Conservation (phyloP, 75 land plant species). For the Adiantum capillusveneris region DNA sequence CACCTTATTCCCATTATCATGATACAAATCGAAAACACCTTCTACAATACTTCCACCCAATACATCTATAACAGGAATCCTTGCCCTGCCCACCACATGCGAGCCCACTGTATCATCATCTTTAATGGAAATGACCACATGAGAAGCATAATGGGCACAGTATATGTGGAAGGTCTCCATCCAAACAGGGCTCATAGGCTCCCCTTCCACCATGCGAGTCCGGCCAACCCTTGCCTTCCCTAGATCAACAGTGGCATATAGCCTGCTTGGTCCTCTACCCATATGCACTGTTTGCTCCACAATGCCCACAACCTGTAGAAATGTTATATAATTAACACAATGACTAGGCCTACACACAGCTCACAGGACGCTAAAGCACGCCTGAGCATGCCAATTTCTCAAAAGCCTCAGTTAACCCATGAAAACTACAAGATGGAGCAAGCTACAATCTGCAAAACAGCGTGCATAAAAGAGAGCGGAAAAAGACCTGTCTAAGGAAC, state of each 20-base stretch:
- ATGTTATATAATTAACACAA: neutral
- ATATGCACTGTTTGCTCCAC: constrained; percentile 3
- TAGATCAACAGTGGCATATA: constrained; percentile 55
- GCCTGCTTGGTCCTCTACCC: constrained; percentile 19
- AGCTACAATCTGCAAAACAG: too few relatives aligned
- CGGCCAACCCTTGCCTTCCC: constrained; percentile 40
- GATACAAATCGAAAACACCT: constrained; percentile 29
- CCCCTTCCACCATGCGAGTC: constrained; percentile 24
- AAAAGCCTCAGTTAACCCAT: too few relatives aligned
- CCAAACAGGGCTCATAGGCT: constrained; percentile 36
- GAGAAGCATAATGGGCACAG: constrained; percentile 34
- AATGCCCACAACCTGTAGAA: constrained; percentile 2
- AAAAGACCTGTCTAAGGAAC: constrained; percentile 29
- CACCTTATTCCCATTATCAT: constrained; percentile 17
- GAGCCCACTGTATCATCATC: constrained; percentile 32
- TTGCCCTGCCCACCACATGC: constrained; percentile 34
- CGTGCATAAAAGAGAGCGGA: too few relatives aligned
- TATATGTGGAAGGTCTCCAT: constrained; percentile 43
- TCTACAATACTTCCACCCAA: constrained; percentile 18
- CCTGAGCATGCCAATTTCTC: too few relatives aligned
- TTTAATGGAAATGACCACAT: constrained; percentile 38
- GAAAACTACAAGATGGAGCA: too few relatives aligned
- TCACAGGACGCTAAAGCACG: neutral
- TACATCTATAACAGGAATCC: constrained; percentile 21
- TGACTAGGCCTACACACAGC: neutral